Percentiles rank a stretch among this genome's conserved stretches.
Evolutionary conservation across 768 basidiomycete species (phyloP).

Genomic region (Russula abietina): DNA sequence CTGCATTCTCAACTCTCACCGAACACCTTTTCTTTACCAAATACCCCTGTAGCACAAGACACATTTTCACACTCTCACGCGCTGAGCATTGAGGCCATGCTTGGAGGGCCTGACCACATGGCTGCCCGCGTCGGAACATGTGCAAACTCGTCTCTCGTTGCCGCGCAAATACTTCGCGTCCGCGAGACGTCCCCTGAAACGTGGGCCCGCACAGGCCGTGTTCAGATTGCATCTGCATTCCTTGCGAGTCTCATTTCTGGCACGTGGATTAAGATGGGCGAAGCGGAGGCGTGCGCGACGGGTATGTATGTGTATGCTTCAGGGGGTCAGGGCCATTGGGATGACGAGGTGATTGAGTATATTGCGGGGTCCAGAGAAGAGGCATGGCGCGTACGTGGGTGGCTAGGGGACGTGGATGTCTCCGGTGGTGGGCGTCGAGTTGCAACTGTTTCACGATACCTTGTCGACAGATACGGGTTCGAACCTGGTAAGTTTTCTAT

Average conservation of each 20-base stretch:
- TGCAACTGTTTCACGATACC: conserved; percentile 65
- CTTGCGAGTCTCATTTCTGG: conserved; percentile 65
- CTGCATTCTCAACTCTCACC: conserved; percentile 64
- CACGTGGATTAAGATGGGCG: conserved; percentile 64
- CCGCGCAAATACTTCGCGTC: conserved; percentile 71
- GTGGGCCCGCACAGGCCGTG: conserved; percentile 69
- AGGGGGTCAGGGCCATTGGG: conserved; percentile 57
- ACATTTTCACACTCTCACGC: conserved; percentile 78
- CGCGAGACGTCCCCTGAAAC: conserved; percentile 78
- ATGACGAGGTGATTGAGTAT: conserved; percentile 70
- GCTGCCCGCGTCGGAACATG: conserved; percentile 68
- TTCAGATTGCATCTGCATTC: conserved; percentile 75
- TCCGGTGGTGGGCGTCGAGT: conserved; percentile 57
- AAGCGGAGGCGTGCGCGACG: conserved; percentile 71
- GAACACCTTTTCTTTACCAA: conserved; percentile 63
- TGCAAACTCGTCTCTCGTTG: conserved; percentile 61
- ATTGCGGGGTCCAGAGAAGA: conserved; percentile 73
- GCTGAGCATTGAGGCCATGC: conserved; percentile 62
- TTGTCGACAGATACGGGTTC: conserved; percentile 77
- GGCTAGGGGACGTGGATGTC: conserved; percentile 78
- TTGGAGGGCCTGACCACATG: conserved; percentile 76
- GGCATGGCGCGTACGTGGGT: conserved; percentile 61
- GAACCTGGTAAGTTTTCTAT: conserved; percentile 48
- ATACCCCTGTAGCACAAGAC: conserved; percentile 71
- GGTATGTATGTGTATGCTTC: conserved; percentile 65